phyloP scores from a whole-genome alignment of 2,329 filamentous ascomycete genomes.

The Byssothecium circinans region DNA sequence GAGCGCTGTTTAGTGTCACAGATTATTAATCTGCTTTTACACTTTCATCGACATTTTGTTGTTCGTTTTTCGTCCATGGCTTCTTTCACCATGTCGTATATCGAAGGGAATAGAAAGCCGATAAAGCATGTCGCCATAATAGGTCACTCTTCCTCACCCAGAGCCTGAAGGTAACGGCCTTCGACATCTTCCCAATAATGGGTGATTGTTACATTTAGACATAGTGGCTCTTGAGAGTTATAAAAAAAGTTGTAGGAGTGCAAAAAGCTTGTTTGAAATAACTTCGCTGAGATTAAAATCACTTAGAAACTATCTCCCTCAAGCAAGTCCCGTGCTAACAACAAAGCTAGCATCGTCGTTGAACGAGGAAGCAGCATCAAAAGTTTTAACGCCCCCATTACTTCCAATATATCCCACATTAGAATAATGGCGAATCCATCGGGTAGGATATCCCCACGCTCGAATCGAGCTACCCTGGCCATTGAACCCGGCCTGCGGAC shows the following conservation, averaged over 20 bases:
- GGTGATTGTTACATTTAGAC: too few species aligned
- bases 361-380: constrained; percentile 54
- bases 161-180: constrained; percentile 45
- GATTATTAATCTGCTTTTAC: background rate
- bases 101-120: background rate
- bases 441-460: constrained; percentile 63
- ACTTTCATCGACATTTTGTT: background rate
- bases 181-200: constrained; percentile 48
- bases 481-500: constrained; percentile 55
- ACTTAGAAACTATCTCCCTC: constrained; percentile 2
- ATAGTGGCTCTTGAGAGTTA: too few species aligned
- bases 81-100: background rate
- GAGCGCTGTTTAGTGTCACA: too few species aligned
- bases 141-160: constrained; percentile 44
- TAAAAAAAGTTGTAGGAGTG: too few species aligned
- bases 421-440: constrained; percentile 59
- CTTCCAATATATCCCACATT: constrained; percentile 53
- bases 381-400: constrained; percentile 59
- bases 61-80: background rate
- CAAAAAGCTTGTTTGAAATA: too few species aligned
- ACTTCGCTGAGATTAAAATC: background rate
- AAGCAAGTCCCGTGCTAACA: constrained; percentile 51
- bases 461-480: constrained; percentile 57
- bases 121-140: constrained; percentile 33
- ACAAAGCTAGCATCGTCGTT: constrained; percentile 59